Evolutionary conservation across 1,284 basidiomycete genomes (phyloP), one percentile per base, ranked within the genome.

Genomic region (Rhodotorula sp.): DNA sequence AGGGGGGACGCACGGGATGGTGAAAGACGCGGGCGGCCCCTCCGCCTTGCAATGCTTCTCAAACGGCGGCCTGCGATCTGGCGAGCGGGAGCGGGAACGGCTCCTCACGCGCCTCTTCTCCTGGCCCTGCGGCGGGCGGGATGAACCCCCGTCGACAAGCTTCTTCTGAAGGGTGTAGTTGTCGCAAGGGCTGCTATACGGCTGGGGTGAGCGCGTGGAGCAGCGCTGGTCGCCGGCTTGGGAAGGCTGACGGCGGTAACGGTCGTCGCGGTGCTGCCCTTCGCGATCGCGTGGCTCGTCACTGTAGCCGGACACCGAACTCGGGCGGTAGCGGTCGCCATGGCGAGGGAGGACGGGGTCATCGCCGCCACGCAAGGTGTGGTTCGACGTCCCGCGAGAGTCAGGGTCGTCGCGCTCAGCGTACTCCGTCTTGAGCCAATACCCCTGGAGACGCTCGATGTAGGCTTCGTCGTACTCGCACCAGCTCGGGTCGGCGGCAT

Each of bases 1-100:
- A 50, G 27, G n/a, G 50, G 8, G 9, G 46, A 48, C 50, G 27
- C n/a, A 29, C n/a, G n/a, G 50, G n/a, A 29, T 51, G 50, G 1
- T 17, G n/a, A 25, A n/a, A 12, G n/a, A n/a, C 50, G 50, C n/a
- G 50, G 15, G 27, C 4, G 27, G 7, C 25, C 1, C 27, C n/a
- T 51, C 27, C 10, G 1, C 12, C 9, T 51, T 1, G 9, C 4
- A 5, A n/a, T 8, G n/a, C n/a, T 1, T 1, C 9, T 51, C 22
- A 8, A 2, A 2, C 48, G 25, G 44, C 44, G 44, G 15, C 15
- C 7, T 19, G 44, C 7, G 44, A 19, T 19, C 15, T 17, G 44
- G 15, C 19, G 44, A 44, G 13, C 44, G 13, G 10, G 44, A 12
- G 44, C 44, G 44, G 44, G 44, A 44, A 4, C 19, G 44, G n/a